These are phyloP conservation scores for Xylaria sp. DNA, from an alignment of 2,329 filamentous ascomycete genomes.

Conservation along the genomic window DNA sequence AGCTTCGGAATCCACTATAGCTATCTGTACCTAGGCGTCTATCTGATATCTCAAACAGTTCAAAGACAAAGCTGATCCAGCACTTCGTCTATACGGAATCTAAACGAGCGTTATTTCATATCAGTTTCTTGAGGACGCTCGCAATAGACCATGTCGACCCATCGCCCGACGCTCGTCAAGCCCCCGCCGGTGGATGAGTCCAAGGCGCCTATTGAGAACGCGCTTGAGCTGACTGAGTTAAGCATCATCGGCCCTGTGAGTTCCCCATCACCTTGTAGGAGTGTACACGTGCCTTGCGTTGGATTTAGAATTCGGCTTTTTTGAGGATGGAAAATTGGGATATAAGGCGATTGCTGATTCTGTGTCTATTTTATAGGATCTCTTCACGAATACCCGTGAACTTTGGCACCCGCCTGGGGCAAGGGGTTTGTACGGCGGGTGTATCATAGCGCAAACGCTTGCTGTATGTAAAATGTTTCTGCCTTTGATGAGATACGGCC, in stretches of 20 bases:
- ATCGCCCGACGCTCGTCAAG: conserved; percentile 67
- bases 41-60: too few species aligned
- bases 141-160: conserved; percentile 39
- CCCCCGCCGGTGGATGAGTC: conserved; percentile 74
- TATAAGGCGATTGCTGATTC: not conserved
- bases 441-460: conserved; percentile 80
- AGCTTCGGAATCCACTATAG: not conserved
- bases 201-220: conserved; percentile 86
- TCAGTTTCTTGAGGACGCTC: not conserved
- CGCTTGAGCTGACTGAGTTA: conserved; percentile 83
- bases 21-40: too few species aligned
- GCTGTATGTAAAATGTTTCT: conserved; percentile 35
- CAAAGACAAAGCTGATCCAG: too few species aligned
- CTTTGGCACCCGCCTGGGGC: conserved; percentile 93
- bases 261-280: conserved; percentile 22
- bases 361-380: conserved; percentile 61
- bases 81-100: too few species aligned
- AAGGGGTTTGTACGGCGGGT: conserved; percentile 90
- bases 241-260: conserved; percentile 74
- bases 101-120: too few species aligned
- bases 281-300: not conserved
- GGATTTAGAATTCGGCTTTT: not conserved
- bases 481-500: not conserved
- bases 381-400: conserved; percentile 92
- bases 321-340: too few species aligned